Percentiles rank a stretch among this genome's conserved stretches.
Evolutionary conservation across 805 yeast species (phyloP).

Genomic region (Starmerella etchellsii): DNA sequence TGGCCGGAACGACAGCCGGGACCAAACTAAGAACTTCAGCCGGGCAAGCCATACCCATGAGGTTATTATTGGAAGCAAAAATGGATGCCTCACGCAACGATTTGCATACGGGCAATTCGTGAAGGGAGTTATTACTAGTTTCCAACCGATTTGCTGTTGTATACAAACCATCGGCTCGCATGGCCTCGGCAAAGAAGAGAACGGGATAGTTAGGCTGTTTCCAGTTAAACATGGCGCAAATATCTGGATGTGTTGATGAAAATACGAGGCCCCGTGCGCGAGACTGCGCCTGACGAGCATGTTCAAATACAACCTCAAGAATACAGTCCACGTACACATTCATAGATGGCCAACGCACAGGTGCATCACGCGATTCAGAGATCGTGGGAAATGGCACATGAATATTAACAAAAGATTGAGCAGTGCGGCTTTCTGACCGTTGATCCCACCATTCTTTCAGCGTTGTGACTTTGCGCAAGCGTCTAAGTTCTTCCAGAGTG

Average conservation of each 20-base stretch:
- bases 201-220: slow-evolving; percentile 98
- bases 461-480: slow-evolving; percentile 3
- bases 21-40: slow-evolving; percentile 55
- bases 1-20: slow-evolving; percentile 60
- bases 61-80: slow-evolving; percentile 69
- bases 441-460: slow-evolving; percentile 24
- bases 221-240: slow-evolving; percentile 94
- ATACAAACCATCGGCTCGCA: slow-evolving; percentile 21
- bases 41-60: slow-evolving; percentile 73
- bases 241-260: slow-evolving; percentile 72
- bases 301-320: slow-evolving; percentile 58
- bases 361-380: slow-evolving; percentile 15
- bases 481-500: slow-evolving; percentile 21
- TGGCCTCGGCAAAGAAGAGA: slow-evolving; percentile 54
- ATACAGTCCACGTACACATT: slow-evolving; percentile 68
- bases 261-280: slow-evolving; percentile 49
- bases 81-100: slow-evolving; percentile 71
- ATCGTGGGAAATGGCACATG: slow-evolving; percentile 21
- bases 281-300: slow-evolving; percentile 37
- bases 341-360: slow-evolving; percentile 33
- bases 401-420: slow-evolving; percentile 19
- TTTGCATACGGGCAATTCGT: slow-evolving; percentile 27
- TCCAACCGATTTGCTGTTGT: slow-evolving; percentile 22
- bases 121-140: slow-evolving; percentile 24
- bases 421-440: background rate